Base-by-base conservation (phyloP, 2,329 filamentous ascomycete species). In the Aspergillus nomiae region DNA sequence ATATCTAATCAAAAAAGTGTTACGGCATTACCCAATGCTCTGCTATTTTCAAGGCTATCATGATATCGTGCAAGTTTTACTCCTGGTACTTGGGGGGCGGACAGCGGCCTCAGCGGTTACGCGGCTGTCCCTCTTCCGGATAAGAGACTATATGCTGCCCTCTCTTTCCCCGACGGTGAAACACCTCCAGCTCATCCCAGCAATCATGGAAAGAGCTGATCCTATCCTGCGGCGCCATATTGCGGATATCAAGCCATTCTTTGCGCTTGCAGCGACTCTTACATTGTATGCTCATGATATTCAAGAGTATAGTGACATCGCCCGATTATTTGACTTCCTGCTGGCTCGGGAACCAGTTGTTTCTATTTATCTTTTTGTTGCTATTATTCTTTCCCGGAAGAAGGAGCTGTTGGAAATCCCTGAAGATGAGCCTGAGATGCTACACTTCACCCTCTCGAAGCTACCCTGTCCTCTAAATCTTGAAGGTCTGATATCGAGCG, bases 21-120 rank as follows among this genome's bases (percentile, higher is more conserved):
- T 99, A 53, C 90, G 96, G 59, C 86, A 86, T 38, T 86, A 96
- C 71, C 92, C 94, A 19, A 89, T 90, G 75, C 87, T 99, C 41
- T 92, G 89, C 82, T 99, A 99, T 80, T 99, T 99, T 78, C 95
- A 99, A 81, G 95, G 95, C 75, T 99, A 96, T 77, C 95, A 99
- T 78, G 95, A 99, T 80, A 98, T 99, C 73, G 95, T 92, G 70
- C 96, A 99, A 80, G 95, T 99, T 28, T 85, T 99, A 63, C 86
- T 98, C 46, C 86, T 99, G 16, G 94, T 97, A 12, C 84, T 99
- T 4, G 89, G 90, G 0, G 80, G 87, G 11, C 73, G 83, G 26
- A 76, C 83, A 59, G 89, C 91, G 19, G 82, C 85, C 21, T 77
- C 83, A 8, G 87, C 90, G 19, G 87, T 96, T 36, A 85, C 91